Evolutionary conservation across 345 rosid genomes (phyloP).

Genomic region (Turritis glabra): DNA sequence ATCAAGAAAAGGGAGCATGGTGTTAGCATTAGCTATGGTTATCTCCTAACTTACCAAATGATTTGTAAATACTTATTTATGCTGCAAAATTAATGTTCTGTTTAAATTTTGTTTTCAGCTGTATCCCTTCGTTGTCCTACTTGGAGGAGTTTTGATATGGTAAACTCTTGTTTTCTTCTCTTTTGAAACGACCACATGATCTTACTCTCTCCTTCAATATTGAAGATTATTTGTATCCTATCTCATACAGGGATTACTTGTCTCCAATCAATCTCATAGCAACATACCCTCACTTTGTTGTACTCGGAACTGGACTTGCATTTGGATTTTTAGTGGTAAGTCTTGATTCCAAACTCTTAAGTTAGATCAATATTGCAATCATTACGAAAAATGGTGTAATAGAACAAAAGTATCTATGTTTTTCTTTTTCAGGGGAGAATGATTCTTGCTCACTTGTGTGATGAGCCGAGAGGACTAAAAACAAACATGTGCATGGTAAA

Average conservation of each 20-base stretch:
- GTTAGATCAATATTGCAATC: neutral
- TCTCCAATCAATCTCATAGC: slow-evolving; percentile 80
- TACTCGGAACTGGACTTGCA: slow-evolving; percentile 96
- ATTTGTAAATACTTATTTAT: slow-evolving; percentile 1
- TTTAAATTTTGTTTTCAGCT: slow-evolving; percentile 55
- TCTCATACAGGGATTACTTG: slow-evolving; percentile 35
- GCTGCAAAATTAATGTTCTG: slow-evolving; percentile 22
- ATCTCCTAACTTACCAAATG: slow-evolving; percentile 6
- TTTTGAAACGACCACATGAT: neutral
- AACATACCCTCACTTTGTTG: slow-evolving; percentile 83
- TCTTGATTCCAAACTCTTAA: slow-evolving; percentile 9
- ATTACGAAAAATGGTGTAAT: neutral
- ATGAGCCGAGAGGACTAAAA: slow-evolving; percentile 97
- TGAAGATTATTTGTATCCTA: slow-evolving; percentile 9
- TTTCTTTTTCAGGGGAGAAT: slow-evolving; percentile 81
- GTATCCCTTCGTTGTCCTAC: slow-evolving; percentile 79
- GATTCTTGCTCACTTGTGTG: slow-evolving; percentile 98
- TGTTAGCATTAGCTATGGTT: slow-evolving; percentile 97
- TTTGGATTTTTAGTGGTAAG: slow-evolving; percentile 98
- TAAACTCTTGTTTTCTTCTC: slow-evolving; percentile 42
- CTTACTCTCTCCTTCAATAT: neutral
- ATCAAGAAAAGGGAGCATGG: slow-evolving; percentile 85
- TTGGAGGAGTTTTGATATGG: slow-evolving; percentile 91
- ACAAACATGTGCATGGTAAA: slow-evolving; percentile 99
- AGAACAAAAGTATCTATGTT: neutral